Evolutionary conservation across 768 basidiomycete species (phyloP), one percentile per base, ranked within the genome.

Genomic region (Sarcodon aspratus): DNA sequence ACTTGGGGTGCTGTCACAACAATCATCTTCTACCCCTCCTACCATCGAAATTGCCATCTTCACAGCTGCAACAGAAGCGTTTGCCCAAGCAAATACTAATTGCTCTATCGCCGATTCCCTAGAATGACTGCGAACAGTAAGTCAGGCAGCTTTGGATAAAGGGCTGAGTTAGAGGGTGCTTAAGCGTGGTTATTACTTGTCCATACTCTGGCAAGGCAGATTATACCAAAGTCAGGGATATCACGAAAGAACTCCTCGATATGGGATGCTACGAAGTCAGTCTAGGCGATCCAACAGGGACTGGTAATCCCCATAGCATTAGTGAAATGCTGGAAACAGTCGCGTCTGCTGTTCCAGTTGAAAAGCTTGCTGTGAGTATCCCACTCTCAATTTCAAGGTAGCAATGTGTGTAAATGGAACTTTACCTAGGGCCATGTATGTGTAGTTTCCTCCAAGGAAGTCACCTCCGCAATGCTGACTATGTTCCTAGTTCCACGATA

Each of bases 191-290:
- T 36, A 79, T 91, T 48, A 73, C 76, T 9, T 95, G 92, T 56
- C 94, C 95, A 4, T 96, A 84, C 62, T 76, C 84, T n/a, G 94
- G 94, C 2, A 66, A 68, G 15, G 82, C 87, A 17, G 80, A 82
- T 53, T 77, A 77, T 12, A 63, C 64, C 43, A 65, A 65, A 13
- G 90, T 92, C 7, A 70, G 78, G 46, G 78, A 83, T 36, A 78
- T 95, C 18, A 69, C 88, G 0, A 75, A 75, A 53, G 80, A 76
- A 54, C 62, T 98, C 33, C 51, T 80, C 5, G 80, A 89, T 51
- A 93, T 96, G 87, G 94, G 94, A 0, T 95, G 91, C 61, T 95
- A 95, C 61, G 88, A 98, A 63, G 79, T 94, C 45, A 87, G 87
- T 56, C 66, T 97, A 17, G 92, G 91, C 0, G 95, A 98, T 61